Evolutionary conservation across 2,329 filamentous ascomycete genomes (phyloP).

Genomic region (Xenosphaeropsis pyriputrescens): DNA sequence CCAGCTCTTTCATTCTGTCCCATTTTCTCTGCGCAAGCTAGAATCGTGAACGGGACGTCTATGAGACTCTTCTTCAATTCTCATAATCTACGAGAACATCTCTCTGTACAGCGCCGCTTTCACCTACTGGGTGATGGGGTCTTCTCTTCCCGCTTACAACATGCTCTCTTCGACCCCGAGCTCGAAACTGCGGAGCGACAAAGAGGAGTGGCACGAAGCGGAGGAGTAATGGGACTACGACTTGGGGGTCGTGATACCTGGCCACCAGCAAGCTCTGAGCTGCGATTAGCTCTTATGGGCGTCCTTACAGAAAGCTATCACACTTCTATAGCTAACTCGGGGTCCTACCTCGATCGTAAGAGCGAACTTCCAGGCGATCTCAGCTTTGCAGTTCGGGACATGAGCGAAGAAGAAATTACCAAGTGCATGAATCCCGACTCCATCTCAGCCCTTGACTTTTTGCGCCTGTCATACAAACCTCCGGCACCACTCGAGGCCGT

Average conservation of each 20-base stretch:
- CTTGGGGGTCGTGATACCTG: conserved; percentile 70
- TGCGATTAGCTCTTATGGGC: conserved; percentile 80
- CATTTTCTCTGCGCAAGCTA: conserved; percentile 58
- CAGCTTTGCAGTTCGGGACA: conserved; percentile 73
- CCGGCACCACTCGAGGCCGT: conserved; percentile 57
- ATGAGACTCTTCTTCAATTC: conserved; percentile 63
- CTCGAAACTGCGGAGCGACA: conserved; percentile 65
- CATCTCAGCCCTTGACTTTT: conserved; percentile 83
- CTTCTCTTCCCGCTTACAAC: conserved; percentile 66
- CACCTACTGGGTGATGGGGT: conserved; percentile 75
- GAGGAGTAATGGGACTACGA: conserved; percentile 66
- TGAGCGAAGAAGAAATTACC: conserved; percentile 65
- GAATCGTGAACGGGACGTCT: conserved; percentile 62
- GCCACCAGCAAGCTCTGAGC: conserved; percentile 87
- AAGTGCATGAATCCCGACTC: conserved; percentile 71
- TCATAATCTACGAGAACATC: conserved; percentile 57
- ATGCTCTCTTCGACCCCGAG: conserved; percentile 74
- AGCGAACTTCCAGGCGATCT: conserved; percentile 48
- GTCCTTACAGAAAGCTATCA: conserved; percentile 64
- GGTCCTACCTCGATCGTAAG: conserved; percentile 16
- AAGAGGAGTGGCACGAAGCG: conserved; percentile 51
- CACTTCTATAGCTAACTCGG: conserved; percentile 15
- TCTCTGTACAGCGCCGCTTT: conserved; percentile 64
- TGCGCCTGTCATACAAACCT: conserved; percentile 73
- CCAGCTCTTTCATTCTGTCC: conserved; percentile 65